Base-by-base conservation (phyloP, 257 asterid species). In the Ocimum tenuiflorum region DNA sequence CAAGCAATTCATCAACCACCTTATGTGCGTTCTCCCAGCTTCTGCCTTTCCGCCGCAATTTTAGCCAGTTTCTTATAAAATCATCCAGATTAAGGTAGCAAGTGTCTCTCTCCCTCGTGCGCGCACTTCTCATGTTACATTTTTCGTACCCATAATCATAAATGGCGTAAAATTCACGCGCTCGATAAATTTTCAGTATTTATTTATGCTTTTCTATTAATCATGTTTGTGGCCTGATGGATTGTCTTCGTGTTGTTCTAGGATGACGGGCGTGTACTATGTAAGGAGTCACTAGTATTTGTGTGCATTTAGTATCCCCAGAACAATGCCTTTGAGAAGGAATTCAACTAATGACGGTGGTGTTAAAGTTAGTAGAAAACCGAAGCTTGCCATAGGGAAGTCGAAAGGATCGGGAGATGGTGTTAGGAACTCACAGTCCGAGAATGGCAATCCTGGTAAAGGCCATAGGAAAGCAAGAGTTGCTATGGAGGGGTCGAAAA, bases 291-390 rank as follows among this genome's bases (percentile, higher is more conserved):
- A n/a, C n/a, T n/a, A n/a, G n/a, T n/a, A 19, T 70, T 29, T 38
- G 42, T 49, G 35, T 69, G 41, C 42, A 6, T 58, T 57, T 52
- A 24, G 64, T 31, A 22, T 48, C 8, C n/a, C 64, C 67, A 17
- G 47, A 53, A 76, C 19, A 67, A 80, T 83, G 85, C 48, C 80
- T 75, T 46, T 64, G 36, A 57, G 73, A 58, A 71, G 60, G 62
- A 69, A 72, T 24, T 70, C 78, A 5, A 53, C 38, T 43, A 66
- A 60, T 19, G 57, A 63, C 3, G 63, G 65, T 38, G 67, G 54
- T 22, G 14, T 8, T 70, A 76, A 50, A 56, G 43, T 59, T 65
- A 18, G 50, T 50, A 60, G 70, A 49, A 79, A 74, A 68, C 72
- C 49, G 61, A 70, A 60, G 67, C 60, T 72, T 69, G 63, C 51